These are phyloP conservation scores for Pulicaria dysenterica DNA, from an alignment of 129 eudicot species.

Conservation along the genomic window DNA sequence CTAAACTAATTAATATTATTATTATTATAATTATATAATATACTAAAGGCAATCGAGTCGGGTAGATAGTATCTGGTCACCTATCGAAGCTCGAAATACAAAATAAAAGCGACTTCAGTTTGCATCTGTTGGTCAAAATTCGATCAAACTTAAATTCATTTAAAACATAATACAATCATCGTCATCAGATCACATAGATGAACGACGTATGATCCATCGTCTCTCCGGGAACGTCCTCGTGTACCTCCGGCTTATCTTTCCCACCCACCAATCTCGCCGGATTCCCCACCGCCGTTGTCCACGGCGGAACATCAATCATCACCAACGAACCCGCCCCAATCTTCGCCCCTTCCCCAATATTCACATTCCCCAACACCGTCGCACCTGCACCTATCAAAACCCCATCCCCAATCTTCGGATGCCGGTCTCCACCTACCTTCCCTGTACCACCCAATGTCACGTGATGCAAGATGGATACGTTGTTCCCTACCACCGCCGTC, in stretches of 20 bases:
- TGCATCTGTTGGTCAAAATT: no score
- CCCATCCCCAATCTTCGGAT: conserved; percentile 84
- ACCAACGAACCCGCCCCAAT: conserved; percentile 83
- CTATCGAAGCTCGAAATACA: no score
- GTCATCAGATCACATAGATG: conserved; percentile 41
- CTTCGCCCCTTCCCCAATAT: conserved; percentile 73
- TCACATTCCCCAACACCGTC: conserved; percentile 67
- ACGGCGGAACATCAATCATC: conserved; percentile 74
- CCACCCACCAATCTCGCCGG: conserved; percentile 86
- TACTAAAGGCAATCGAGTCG: no score
- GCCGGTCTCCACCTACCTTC: conserved; percentile 65
- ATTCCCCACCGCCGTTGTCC: conserved; percentile 87
- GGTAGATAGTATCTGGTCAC: no score
- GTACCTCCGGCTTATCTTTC: conserved; percentile 53
- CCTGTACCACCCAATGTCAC: conserved; percentile 91
- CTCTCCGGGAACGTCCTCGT: conserved; percentile 65
- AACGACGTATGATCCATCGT: conserved; percentile 85
- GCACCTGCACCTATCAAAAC: conserved; percentile 88
- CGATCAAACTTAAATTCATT: not conserved
- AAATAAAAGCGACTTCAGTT: no score
- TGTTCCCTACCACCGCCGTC: conserved; percentile 78
- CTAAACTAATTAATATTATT: no score
- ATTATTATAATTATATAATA: no score
- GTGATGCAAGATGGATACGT: conserved; percentile 75
- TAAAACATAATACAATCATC: conserved; percentile 8